phyloP scores from a whole-genome alignment of 2,329 filamentous ascomycete species.

The Aspergillus sp. region DNA sequence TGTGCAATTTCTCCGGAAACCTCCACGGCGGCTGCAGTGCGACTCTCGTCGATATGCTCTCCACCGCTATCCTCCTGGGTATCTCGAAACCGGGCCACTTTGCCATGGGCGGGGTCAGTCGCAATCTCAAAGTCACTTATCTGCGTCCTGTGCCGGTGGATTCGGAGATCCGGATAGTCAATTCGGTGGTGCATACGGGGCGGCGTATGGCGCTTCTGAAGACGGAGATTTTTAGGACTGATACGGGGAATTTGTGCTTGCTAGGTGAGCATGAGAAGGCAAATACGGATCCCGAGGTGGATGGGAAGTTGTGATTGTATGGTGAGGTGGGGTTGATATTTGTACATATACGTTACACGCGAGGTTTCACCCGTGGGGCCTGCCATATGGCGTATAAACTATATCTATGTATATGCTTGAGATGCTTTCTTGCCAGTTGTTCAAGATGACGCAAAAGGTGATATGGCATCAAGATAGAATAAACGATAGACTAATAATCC shows the following conservation, averaged over 20 bases:
- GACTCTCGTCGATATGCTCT: constrained; percentile 64
- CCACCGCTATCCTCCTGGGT: constrained; percentile 54
- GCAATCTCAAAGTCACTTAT: constrained; percentile 64
- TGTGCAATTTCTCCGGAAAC: constrained; percentile 89
- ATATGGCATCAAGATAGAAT: too few species aligned
- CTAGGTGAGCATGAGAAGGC: constrained; percentile 63
- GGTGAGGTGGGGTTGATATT: not conserved
- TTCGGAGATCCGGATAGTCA: constrained; percentile 49
- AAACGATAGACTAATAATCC: too few species aligned
- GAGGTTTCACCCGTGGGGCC: too few species aligned
- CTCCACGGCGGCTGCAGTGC: constrained; percentile 77
- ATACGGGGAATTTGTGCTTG: constrained; percentile 51
- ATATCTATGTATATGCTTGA: not conserved
- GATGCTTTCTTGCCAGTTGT: not conserved
- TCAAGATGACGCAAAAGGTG: too few species aligned
- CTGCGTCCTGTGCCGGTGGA: constrained; percentile 57
- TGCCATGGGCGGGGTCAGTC: constrained; percentile 58
- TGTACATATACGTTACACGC: not conserved
- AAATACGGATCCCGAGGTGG: constrained; percentile 49
- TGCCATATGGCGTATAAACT: not conserved
- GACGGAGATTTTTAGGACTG: constrained; percentile 51
- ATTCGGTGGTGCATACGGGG: constrained; percentile 56
- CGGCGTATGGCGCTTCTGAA: constrained; percentile 50
- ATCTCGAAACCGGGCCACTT: constrained; percentile 58
- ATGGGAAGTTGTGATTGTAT: constrained; percentile 6